Evolutionary conservation across 805 yeast genomes (phyloP), one percentile per base, ranked within the genome.

Genomic region (Saturnispora serradocipensis): DNA sequence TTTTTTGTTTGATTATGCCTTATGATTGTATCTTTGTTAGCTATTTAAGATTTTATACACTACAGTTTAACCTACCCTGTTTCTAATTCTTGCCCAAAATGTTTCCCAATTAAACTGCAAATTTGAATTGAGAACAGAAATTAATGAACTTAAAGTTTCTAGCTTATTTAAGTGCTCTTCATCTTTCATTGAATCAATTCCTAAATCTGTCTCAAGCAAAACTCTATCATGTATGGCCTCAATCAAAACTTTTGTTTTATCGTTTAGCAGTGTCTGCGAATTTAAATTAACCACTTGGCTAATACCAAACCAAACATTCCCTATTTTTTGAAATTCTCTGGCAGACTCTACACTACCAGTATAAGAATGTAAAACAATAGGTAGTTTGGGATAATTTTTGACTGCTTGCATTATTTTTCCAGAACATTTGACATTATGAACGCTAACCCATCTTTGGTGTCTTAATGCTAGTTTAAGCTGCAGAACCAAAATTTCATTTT

Each of bases 401-500:
- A 71, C 78, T 13, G 85, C 35, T 3, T 57, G 54, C 24, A 36
- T 44, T 4, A 59, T 62, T 6, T 70, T 61, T 0, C 89, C 88
- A 54, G 86, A 90, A 10, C 86, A 80, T 58, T 84, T 86, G 5
- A 91, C 98, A 58, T 90, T 86, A 62, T 91, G 99, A 0, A 93
- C 55, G 27, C 77, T 63, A 0, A 61, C 50, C 16, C 68, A 58
- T 25, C 69, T 60, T 9, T 68, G 61, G 15, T 4, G 28, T 24
- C 38, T n/a, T 2, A 16, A 4, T 0, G 97, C 96, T 11, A 86
- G 52, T 4, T 64, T 60, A 18, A 88, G 61, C 52, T 82, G 84
- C 2, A 60, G 57, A 3, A 61, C 60, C 38, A 90, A 74, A 0
- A 91, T 64, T 1, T 49, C 52, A 13, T 65, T 49, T 61, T 91